Evolutionary conservation across 495 filamentous ascomycete genomes (phyloP).

Genomic region (Hypoxylon fuscum): DNA sequence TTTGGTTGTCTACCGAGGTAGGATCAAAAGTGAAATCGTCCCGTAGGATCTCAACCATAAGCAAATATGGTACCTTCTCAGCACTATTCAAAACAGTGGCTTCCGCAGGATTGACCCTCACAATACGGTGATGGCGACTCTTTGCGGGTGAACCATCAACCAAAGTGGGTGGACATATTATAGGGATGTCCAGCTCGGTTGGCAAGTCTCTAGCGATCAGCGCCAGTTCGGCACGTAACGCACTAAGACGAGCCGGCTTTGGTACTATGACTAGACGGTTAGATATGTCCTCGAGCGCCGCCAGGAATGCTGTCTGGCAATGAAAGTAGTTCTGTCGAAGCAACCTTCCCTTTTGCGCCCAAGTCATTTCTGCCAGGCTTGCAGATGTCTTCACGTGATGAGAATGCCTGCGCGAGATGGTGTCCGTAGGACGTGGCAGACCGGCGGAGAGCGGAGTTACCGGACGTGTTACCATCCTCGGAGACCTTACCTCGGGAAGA

Average conservation of each 20-base stretch:
- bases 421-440: slow-evolving; percentile 60
- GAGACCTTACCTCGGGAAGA: slow-evolving; percentile 66
- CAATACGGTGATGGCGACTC: slow-evolving; percentile 77
- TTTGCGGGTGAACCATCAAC: slow-evolving; percentile 69
- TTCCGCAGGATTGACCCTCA: slow-evolving; percentile 79
- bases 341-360: slow-evolving; percentile 66
- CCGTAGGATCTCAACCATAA: slow-evolving; percentile 78
- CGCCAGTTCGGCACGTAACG: slow-evolving; percentile 76
- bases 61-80: slow-evolving; percentile 77
- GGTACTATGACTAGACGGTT: slow-evolving; percentile 77
- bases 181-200: slow-evolving; percentile 78
- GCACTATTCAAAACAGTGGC: slow-evolving; percentile 81
- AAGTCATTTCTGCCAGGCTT: slow-evolving; percentile 63
- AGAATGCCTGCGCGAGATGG: slow-evolving; percentile 55
- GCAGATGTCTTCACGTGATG: slow-evolving; percentile 58
- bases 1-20: slow-evolving; percentile 69
- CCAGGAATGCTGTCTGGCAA: slow-evolving; percentile 74
- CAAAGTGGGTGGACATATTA: slow-evolving; percentile 74
- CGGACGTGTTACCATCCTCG: slow-evolving; percentile 53
- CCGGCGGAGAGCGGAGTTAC: slow-evolving; percentile 61
- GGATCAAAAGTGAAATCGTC: slow-evolving; percentile 82
- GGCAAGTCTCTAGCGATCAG: slow-evolving; percentile 77
- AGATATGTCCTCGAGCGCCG: slow-evolving; percentile 78
- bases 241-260: slow-evolving; percentile 77
- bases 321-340: slow-evolving; percentile 78